Evolutionary conservation across 2,329 filamentous ascomycete species (phyloP), one percentile per base, ranked within the genome.

Genomic region (Penicillium digitatum): DNA sequence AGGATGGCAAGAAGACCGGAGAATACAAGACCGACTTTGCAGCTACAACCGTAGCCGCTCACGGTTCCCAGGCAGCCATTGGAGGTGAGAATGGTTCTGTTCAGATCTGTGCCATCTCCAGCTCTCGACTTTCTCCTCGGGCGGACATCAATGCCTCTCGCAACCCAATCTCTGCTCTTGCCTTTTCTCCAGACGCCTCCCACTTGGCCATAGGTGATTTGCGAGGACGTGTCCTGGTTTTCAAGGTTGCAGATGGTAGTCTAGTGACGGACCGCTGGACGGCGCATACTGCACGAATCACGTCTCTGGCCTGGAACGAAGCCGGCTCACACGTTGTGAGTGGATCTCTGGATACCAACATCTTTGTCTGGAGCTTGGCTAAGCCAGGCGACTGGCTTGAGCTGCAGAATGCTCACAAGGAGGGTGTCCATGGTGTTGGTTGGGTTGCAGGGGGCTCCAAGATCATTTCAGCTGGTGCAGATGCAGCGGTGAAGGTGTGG

Each of bases 401-500:
- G 78, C 87, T 86, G 14, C 76, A 85, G 22, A 95, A 96, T 69
- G 91, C 93, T 47, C 94, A 99, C 77, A 96, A 96, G 76, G 94
- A 97, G 69, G 94, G 94, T 10, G 91, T 97, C 18, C 90, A 88
- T 63, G 93, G 89, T 16, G 87, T 97, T 16, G 82, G 82, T 12
- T 99, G 93, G 91, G 80, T 89, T 14, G 81, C 81, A 27, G 84
- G 82, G 9, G 79, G 79, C 55, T 74, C 74, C 18, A 89, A 83
- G 75, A 80, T 97, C 47, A 85, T 89, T 10, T 95, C 87, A 63
- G 84, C 85, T 5, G 94, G 94, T 43, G 89, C 87, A 11, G 94
- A 99, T 80, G 93, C 90, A 32, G 87, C 89, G 0, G 82, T 99
- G 45, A 99, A 97, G 80, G 81, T 93, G 47, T 99, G 94, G 94